Conservation (phyloP, 2,329 filamentous ascomycete genomes). For the Zasmidium cellare region DNA sequence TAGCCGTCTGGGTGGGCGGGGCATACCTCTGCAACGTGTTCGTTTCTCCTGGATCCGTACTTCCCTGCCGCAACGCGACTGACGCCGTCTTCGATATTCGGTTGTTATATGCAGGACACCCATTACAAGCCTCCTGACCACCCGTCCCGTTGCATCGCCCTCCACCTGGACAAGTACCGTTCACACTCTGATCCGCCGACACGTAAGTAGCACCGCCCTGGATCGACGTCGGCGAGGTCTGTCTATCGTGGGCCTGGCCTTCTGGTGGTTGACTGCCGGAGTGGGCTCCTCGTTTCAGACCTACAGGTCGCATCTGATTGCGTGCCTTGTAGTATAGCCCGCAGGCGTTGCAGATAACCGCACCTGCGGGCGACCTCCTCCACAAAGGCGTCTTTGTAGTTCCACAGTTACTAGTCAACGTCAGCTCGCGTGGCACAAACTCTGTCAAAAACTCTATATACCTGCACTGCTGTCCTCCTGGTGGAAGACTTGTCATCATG, state of each 20-base stretch:
- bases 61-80: constrained; percentile 56
- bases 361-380: constrained; percentile 88
- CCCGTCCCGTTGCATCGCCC: constrained; percentile 96
- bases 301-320: constrained; percentile 87
- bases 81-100: constrained; percentile 84
- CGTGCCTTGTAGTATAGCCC: constrained; percentile 92
- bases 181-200: constrained; percentile 69
- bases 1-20: constrained; percentile 26
- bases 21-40: not conserved
- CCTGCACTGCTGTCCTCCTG: constrained; percentile 71
- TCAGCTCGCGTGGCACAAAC: constrained; percentile 2
- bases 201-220: constrained; percentile 66
- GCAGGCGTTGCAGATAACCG: constrained; percentile 97
- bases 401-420: constrained; percentile 76
- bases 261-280: constrained; percentile 33
- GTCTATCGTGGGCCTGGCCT: constrained; percentile 39
- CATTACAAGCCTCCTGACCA: constrained; percentile 89
- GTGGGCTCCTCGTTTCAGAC: constrained; percentile 73
- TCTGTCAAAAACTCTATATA: constrained; percentile 40
- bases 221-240: constrained; percentile 40
- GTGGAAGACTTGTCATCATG: constrained; percentile 34
- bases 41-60: constrained; percentile 6
- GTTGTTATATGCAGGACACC: constrained; percentile 97
- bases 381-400: constrained; percentile 93
- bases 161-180: constrained; percentile 92